phyloP scores from a whole-genome alignment of 768 basidiomycete species.

The Hericium coralloides region DNA sequence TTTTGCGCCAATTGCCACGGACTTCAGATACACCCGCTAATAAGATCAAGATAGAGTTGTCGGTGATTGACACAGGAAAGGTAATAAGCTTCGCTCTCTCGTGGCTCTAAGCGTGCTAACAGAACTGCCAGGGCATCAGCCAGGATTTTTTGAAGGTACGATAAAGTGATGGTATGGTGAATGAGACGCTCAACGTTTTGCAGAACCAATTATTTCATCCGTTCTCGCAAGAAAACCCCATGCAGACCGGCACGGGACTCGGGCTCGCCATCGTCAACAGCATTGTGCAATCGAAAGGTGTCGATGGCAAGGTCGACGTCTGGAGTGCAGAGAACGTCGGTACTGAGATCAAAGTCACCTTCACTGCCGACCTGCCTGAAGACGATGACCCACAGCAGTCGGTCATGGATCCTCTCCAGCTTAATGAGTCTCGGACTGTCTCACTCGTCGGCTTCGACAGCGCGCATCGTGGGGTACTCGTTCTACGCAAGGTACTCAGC shows the following conservation, averaged over 20 bases:
- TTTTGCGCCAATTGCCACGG: conserved; percentile 64
- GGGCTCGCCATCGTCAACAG: conserved; percentile 94
- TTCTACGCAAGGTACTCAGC: conserved; percentile 52
- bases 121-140: conserved; percentile 62
- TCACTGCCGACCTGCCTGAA: conserved; percentile 58
- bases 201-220: conserved; percentile 95
- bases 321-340: conserved; percentile 86
- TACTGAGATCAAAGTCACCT: conserved; percentile 84
- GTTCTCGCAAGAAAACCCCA: conserved; percentile 92
- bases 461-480: conserved; percentile 53
- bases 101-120: not conserved
- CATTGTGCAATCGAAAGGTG: conserved; percentile 77
- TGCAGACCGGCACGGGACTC: conserved; percentile 88
- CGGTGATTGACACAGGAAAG: conserved; percentile 87
- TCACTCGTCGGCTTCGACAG: conserved; percentile 67
- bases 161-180: not conserved
- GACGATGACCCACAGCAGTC: conserved; percentile 20
- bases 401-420: conserved; percentile 18
- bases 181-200: not conserved
- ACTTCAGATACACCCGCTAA: conserved; percentile 42
- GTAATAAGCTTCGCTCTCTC: conserved; percentile 24
- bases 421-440: conserved; percentile 28
- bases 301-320: conserved; percentile 89
- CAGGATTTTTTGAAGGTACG: conserved; percentile 82
- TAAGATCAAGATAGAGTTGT: conserved; percentile 70